These are phyloP conservation scores for Neopestalotiopsis sp. DNA, from an alignment of 2,329 filamentous ascomycete genomes.

Conservation along the genomic window DNA sequence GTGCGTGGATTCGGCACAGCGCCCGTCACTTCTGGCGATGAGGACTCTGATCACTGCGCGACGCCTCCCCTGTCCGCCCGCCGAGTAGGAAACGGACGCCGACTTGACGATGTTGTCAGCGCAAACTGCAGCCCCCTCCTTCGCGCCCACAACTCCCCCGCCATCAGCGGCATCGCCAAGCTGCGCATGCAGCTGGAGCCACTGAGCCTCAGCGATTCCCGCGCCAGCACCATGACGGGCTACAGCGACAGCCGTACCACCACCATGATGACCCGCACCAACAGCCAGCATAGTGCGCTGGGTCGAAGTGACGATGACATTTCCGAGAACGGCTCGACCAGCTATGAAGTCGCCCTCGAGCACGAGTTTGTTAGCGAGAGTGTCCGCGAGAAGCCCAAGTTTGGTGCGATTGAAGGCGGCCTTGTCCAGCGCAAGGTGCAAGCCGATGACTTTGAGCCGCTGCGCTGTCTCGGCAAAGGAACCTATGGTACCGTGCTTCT, in stretches of 20 bases:
- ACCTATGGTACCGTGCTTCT: slow-evolving; percentile 94
- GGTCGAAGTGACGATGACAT: slow-evolving; percentile 68
- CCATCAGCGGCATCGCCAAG: slow-evolving; percentile 77
- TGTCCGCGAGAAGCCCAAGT: slow-evolving; percentile 46
- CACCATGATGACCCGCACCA: slow-evolving; percentile 59
- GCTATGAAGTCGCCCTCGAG: slow-evolving; percentile 85
- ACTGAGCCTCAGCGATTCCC: slow-evolving; percentile 66
- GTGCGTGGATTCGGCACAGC: slow-evolving; percentile 63
- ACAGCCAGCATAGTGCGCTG: slow-evolving; percentile 60
- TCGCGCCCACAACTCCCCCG: slow-evolving; percentile 56
- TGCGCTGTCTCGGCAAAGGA: slow-evolving; percentile 94
- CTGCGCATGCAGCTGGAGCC: slow-evolving; percentile 83
- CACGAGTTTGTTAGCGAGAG: slow-evolving; percentile 81
- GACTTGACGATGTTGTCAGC: slow-evolving; percentile 63
- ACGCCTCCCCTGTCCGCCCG: slow-evolving; percentile 43
- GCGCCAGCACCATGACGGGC: slow-evolving; percentile 57
- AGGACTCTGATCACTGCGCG: slow-evolving; percentile 58
- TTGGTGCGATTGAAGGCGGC: slow-evolving; percentile 54
- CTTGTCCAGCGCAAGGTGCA: slow-evolving; percentile 79
- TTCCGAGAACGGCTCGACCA: slow-evolving; percentile 72
- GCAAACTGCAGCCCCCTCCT: slow-evolving; percentile 67
- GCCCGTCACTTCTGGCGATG: slow-evolving; percentile 59
- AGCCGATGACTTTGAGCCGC: slow-evolving; percentile 84
- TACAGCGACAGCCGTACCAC: slow-evolving; percentile 54
- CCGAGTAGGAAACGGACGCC: slow-evolving; percentile 41